phyloP scores from a whole-genome alignment of 495 filamentous ascomycete genomes.

The Lophiostoma macrostomum region DNA sequence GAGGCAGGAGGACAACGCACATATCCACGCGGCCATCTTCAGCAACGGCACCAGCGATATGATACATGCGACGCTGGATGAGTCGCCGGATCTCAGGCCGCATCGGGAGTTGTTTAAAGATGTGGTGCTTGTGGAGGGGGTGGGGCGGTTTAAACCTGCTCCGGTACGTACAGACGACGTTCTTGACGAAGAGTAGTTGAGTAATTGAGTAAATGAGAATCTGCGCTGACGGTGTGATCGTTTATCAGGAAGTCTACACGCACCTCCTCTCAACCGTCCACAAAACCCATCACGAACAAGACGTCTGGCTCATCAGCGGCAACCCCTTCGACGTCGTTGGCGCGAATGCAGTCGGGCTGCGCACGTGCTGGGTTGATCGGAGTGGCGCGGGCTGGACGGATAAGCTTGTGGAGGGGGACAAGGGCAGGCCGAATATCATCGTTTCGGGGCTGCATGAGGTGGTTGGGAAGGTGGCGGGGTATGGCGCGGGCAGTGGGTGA shows the following conservation, averaged over 20 bases:
- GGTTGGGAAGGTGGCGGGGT: conserved; percentile 8
- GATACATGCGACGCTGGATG: conserved; percentile 58
- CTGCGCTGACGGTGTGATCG: no score
- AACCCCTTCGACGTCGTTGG: conserved; percentile 82
- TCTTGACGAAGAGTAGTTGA: no score
- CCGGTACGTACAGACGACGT: no score
- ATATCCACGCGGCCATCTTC: conserved; percentile 59
- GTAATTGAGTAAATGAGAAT: no score
- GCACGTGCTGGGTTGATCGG: conserved; percentile 69
- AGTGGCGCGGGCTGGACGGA: conserved; percentile 53
- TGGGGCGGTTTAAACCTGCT: conserved; percentile 68
- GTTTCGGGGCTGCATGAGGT: conserved; percentile 51
- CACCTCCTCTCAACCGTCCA: conserved; percentile 46
- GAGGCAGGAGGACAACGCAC: conserved; percentile 44
- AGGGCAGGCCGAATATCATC: conserved; percentile 46
- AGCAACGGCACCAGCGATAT: conserved; percentile 69
- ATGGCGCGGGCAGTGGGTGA: no score
- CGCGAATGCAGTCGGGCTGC: conserved; percentile 52
- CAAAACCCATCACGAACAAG: conserved; percentile 48
- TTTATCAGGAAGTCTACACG: conserved; percentile 59
- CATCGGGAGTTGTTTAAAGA: conserved; percentile 52
- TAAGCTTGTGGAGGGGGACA: conserved; percentile 43
- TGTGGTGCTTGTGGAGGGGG: conserved; percentile 60
- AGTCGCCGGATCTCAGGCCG: conserved; percentile 54
- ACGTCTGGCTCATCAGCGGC: conserved; percentile 70